Evolutionary conservation across 306 rosid genomes (phyloP), one percentile per base, ranked within the genome.

Genomic region (Inga laurina): DNA sequence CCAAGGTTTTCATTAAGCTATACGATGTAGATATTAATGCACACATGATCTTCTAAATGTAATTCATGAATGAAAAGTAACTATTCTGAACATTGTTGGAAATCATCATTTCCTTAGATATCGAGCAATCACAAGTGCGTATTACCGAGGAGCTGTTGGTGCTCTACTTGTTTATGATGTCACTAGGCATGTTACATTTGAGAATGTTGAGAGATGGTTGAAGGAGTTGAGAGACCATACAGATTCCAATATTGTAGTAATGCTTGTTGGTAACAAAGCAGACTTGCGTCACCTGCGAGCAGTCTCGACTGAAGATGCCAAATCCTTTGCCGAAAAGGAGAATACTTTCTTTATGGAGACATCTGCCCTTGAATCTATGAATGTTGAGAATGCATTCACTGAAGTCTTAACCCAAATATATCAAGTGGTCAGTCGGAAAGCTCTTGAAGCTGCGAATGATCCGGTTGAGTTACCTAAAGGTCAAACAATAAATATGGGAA

Each of bases 201-300:
- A 90, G 87, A 90, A 90, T 18, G 90, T 88, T 43, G 93, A 88
- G 83, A 90, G 93, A 77, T 90, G 93, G 90, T 46, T 90, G 46
- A 90, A 90, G 88, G 93, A 90, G 88, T 83, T 90, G 52, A 85
- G 91, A 66, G 90, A 83, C 76, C 93, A 90, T 62, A 90, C 93
- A 35, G 91, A 90, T 67, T 54, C 93, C 88, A 88, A 90, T 75
- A 88, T 86, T 10, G 86, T 82, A 75, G 84, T 90, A 77, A 90
- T 90, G 91, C 83, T 90, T 7, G 88, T 90, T 24, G 91, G 91
- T 51, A 90, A 88, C 82, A 90, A 90, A 82, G 90, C 90, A 21
- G 93, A 90, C 39, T 81, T 88, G 74, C 88, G 87, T 18, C 90
- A 90, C 65, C 57, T 90, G 65, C 87, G 89, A 76, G 89, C 91